Percentiles rank a stretch among this genome's conserved stretches.
Conservation (phyloP, 164 flowering plant genomes). For the Magnolia kwangsiensis region DNA sequence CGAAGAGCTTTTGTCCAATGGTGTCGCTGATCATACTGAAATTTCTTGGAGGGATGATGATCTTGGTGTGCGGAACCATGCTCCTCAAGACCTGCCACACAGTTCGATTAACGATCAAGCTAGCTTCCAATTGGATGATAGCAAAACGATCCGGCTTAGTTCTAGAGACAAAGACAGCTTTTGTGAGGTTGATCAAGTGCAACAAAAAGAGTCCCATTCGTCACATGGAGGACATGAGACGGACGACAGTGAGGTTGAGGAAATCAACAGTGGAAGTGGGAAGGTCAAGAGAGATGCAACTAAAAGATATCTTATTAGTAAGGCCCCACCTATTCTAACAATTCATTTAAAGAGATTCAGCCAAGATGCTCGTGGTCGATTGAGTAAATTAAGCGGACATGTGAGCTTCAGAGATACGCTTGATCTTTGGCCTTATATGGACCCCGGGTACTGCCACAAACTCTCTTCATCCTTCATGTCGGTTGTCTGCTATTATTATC, state of each 20-base stretch:
- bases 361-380: constrained; percentile 93
- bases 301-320: constrained; percentile 68
- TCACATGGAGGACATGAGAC: constrained; percentile 23
- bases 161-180: neutral
- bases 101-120: constrained; percentile 14
- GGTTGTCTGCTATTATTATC: neutral
- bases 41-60: constrained; percentile 13
- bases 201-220: constrained; percentile 8
- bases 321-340: constrained; percentile 74
- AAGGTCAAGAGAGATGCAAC: constrained; percentile 84
- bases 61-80: constrained; percentile 12
- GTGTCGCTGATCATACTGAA: constrained; percentile 4
- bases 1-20: constrained; percentile 3
- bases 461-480: constrained; percentile 9
- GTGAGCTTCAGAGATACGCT: constrained; percentile 59
- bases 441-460: constrained; percentile 54
- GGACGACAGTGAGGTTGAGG: constrained; percentile 37
- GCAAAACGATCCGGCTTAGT: neutral
- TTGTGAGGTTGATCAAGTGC: constrained; percentile 15
- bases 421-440: constrained; percentile 76
- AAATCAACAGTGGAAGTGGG: constrained; percentile 31
- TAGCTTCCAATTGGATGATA: constrained; percentile 5
- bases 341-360: constrained; percentile 91
- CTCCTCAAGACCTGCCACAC: constrained; percentile 16
- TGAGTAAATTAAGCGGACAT: constrained; percentile 86